Conservation (phyloP, 2,329 filamentous ascomycete species). For the Monosporascus sp. region DNA sequence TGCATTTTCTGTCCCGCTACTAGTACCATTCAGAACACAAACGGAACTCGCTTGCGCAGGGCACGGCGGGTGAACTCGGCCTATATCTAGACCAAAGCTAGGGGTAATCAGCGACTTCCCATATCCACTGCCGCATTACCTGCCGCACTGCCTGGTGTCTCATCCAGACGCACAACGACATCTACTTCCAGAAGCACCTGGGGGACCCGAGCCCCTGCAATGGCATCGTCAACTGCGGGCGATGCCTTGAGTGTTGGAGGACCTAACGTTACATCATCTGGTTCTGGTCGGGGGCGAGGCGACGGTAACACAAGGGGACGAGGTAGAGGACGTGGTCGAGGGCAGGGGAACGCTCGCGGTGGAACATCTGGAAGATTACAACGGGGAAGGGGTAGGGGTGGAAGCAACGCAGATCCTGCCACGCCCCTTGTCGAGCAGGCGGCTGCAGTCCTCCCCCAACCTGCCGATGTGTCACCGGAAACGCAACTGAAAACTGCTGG, state of each 20-base stretch:
- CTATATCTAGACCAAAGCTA: no score
- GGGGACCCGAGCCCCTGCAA: not conserved
- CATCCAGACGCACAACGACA: not conserved
- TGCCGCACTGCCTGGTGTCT: no score
- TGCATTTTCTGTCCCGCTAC: no score
- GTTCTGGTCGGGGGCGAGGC: slow-evolving; percentile 21
- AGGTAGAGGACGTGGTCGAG: slow-evolving; percentile 37
- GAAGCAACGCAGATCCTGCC: slow-evolving; percentile 16
- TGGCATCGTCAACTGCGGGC: slow-evolving; percentile 4
- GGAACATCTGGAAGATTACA: slow-evolving; percentile 34
- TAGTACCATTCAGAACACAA: no score
- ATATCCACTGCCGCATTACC: no score
- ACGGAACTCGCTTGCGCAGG: no score
- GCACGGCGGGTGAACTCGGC: no score
- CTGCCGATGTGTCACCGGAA: slow-evolving; percentile 2
- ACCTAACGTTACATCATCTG: slow-evolving; percentile 7
- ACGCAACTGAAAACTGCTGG: slow-evolving; percentile 5
- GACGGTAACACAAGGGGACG: slow-evolving; percentile 33
- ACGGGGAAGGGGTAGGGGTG: slow-evolving; percentile 28
- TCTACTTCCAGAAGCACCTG: not conserved
- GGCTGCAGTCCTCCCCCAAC: slow-evolving; percentile 1
- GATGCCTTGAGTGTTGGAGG: not conserved
- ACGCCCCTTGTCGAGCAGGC: not conserved
- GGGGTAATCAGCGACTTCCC: no score
- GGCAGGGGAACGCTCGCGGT: slow-evolving; percentile 15